A percentile compares a stretch with the other conserved stretches of the same genome.
Evolutionary conservation across 2,329 filamentous ascomycete species (phyloP).

Genomic region (Paecilomyces niveus): DNA sequence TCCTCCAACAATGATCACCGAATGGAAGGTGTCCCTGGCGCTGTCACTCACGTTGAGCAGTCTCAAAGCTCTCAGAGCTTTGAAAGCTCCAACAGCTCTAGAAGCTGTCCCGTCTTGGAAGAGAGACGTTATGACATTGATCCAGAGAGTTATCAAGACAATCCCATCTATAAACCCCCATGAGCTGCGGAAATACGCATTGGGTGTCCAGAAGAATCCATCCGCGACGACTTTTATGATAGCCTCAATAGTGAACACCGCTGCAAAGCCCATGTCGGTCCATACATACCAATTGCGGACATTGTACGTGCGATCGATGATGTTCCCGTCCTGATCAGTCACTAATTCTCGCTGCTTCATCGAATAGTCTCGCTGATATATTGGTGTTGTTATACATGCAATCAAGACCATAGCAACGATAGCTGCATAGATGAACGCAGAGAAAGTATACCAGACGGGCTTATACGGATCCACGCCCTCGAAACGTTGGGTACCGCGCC

Average conservation of each 20-base stretch:
- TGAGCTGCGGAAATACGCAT: conserved; percentile 91
- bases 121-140: conserved; percentile 81
- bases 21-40: conserved; percentile 92
- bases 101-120: conserved; percentile 77
- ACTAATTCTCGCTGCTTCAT: neutral
- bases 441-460: conserved; percentile 86
- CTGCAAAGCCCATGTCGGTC: conserved; percentile 82
- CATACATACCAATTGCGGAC: conserved; percentile 87
- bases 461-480: conserved; percentile 87
- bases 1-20: conserved; percentile 84
- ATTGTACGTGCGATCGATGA: conserved; percentile 48
- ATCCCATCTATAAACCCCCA: conserved; percentile 95
- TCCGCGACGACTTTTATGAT: conserved; percentile 90
- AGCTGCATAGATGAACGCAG: conserved; percentile 84
- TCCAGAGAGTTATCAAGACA: conserved; percentile 88
- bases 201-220: conserved; percentile 92
- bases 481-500: conserved; percentile 76
- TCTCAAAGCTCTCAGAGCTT: conserved; percentile 83
- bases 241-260: conserved; percentile 79
- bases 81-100: conserved; percentile 90
- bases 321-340: neutral
- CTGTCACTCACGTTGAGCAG: conserved; percentile 94
- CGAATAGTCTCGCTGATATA: conserved; percentile 92
- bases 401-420: conserved; percentile 98
- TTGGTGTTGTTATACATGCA: conserved; percentile 85